Evolutionary conservation across 2,329 filamentous ascomycete genomes (phyloP), one percentile per base, ranked within the genome.

Genomic region (Neofusicoccum laricinum): DNA sequence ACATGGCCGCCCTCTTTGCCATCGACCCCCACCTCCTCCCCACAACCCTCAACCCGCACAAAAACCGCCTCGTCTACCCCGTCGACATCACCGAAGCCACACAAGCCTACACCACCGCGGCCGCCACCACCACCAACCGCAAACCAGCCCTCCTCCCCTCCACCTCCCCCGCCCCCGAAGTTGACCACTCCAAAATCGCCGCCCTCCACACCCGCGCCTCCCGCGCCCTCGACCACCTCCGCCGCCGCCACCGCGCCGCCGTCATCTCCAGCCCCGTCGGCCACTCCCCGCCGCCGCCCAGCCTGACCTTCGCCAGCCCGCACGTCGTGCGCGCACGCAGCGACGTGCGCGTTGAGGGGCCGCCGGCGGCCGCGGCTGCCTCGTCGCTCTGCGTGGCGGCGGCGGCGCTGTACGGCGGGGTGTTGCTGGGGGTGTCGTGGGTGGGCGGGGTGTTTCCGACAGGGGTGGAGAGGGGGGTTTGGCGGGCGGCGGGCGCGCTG

Each of bases 381-480:
- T 6, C 46, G 12, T n/a, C 21, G 21, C 46, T 50, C 12, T 30
- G 25, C 15, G 25, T 43, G 6, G 15, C 11, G 15, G 48, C n/a
- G 8, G 48, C 48, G 48, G 53, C 38, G 34, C 53, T 58, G 38
- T 17, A 32, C 8, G 53, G 53, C 15, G 53, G 38, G 4, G 19
- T 58, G 14, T 15, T 45, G 21, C 15, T 58, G 12, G 53, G 53
- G 19, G 53, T 58, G 21, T 58, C 53, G 38, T 58, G 38, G 36
- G 53, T 36, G 3, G 38, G 14, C 1, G 38, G 15, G 14, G 15
- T 43, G 15, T 76, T 74, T 49, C 67, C 70, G 10, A 70, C 68
- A 7, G 7, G 14, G 0, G 48, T 64, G 3, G 73, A 75, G 58
- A 63, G 55, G n/a, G 66, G 55, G 46, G 19, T 70, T 2, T 75